Percentiles rank a stretch among this genome's conserved stretches.
phyloP scores from a whole-genome alignment of 345 rosid genomes.

The Dovyalis caffra region DNA sequence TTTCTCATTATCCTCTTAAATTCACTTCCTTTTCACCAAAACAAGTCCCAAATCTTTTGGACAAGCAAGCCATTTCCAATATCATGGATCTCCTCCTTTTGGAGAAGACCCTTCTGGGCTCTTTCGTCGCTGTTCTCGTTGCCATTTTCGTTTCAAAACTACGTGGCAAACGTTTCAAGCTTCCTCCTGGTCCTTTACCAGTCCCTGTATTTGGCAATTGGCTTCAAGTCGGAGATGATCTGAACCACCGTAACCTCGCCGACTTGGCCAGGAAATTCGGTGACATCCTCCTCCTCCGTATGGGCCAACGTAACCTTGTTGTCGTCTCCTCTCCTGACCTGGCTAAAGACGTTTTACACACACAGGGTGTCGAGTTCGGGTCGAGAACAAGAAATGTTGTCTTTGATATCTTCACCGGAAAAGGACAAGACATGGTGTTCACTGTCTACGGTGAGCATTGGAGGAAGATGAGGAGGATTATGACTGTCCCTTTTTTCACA shows the following conservation, averaged over 20 bases:
- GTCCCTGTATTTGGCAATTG: conserved; percentile 94
- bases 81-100: conserved; percentile 76
- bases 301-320: conserved; percentile 91
- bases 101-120: conserved; percentile 76
- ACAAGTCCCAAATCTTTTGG: not conserved
- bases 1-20: not conserved
- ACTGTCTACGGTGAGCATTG: conserved; percentile 98
- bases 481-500: conserved; percentile 99
- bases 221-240: conserved; percentile 98
- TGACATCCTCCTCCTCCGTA: conserved; percentile 61
- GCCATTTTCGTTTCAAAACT: conserved; percentile 74
- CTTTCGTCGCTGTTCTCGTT: conserved; percentile 57
- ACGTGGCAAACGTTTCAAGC: conserved; percentile 79
- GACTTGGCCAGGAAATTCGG: conserved; percentile 77
- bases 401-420: conserved; percentile 93
- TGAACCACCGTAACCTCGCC: conserved; percentile 85
- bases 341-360: conserved; percentile 86
- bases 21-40: not conserved
- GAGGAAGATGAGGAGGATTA: conserved; percentile 96
- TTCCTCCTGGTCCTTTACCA: conserved; percentile 91
- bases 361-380: conserved; percentile 94
- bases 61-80: not conserved
- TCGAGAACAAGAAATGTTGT: conserved; percentile 93
- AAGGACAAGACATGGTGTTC: conserved; percentile 99
- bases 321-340: conserved; percentile 88